Percentiles rank a stretch among this genome's conserved stretches.
Evolutionary conservation across 257 asterid genomes (phyloP).

Genomic region (Petunia axillaris): DNA sequence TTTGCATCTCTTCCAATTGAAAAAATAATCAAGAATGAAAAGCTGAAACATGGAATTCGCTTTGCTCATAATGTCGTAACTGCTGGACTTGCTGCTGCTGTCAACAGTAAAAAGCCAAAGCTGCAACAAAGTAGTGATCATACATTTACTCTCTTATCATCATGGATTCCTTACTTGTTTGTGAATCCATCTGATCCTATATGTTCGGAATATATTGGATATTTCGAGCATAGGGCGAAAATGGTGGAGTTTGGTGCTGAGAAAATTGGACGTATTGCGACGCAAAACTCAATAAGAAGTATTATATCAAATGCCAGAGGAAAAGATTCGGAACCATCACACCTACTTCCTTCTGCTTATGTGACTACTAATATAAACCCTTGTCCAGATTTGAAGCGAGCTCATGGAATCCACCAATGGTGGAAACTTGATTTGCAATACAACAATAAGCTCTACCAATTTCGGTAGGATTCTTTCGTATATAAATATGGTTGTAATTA

Average conservation of each 20-base stretch:
- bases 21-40: slow-evolving; percentile 44
- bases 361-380: slow-evolving; percentile 45
- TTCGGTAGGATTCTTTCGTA: slow-evolving; percentile 24
- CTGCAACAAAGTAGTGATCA: slow-evolving; percentile 23
- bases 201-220: slow-evolving; percentile 62
- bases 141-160: slow-evolving; percentile 42
- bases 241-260: slow-evolving; percentile 61
- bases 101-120: slow-evolving; percentile 27
- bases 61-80: slow-evolving; percentile 54
- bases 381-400: slow-evolving; percentile 42
- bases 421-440: slow-evolving; percentile 56
- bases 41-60: slow-evolving; percentile 56
- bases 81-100: slow-evolving; percentile 61
- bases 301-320: slow-evolving; percentile 47
- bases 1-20: slow-evolving; percentile 68
- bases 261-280: slow-evolving; percentile 58
- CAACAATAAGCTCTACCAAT: slow-evolving; percentile 42
- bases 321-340: slow-evolving; percentile 55
- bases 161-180: slow-evolving; percentile 78
- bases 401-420: slow-evolving; percentile 79
- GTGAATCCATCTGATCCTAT: slow-evolving; percentile 63
- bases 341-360: slow-evolving; percentile 71
- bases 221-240: slow-evolving; percentile 69
- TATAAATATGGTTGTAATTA: neutral
- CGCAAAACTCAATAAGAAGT: slow-evolving; percentile 63